These are phyloP conservation scores for Suillus fuscotomentosus DNA, from an alignment of 768 basidiomycete genomes.

Conservation along the genomic window DNA sequence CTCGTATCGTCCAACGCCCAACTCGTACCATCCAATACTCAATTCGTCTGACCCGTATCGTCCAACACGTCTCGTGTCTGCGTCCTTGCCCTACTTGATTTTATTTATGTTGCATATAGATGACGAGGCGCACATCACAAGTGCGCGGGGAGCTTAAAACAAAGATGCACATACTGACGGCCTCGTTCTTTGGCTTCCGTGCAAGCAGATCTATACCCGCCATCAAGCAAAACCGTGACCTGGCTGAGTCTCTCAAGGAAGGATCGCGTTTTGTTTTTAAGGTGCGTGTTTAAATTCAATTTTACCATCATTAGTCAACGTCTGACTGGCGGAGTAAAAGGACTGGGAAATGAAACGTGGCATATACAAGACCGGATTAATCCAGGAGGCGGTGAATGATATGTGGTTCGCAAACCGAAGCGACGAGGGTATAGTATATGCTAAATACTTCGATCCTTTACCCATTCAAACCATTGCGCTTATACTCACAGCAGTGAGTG, in stretches of 20 bases:
- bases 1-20: too few relatives aligned
- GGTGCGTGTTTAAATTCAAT: slow-evolving; percentile 3
- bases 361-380: slow-evolving; percentile 23
- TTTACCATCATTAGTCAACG: not conserved
- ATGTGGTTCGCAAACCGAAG: slow-evolving; percentile 26
- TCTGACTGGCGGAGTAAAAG: not conserved
- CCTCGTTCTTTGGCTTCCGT: not conserved
- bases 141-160: not conserved
- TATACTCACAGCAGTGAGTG: slow-evolving; percentile 3
- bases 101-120: not conserved
- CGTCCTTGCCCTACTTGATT: not conserved
- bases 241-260: slow-evolving; percentile 7
- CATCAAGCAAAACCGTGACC: not conserved
- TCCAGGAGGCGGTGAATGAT: slow-evolving; percentile 22
- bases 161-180: not conserved
- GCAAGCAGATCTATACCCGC: not conserved
- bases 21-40: too few relatives aligned
- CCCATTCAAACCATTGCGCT: slow-evolving; percentile 2
- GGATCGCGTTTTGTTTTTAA: slow-evolving; percentile 4
- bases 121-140: not conserved
- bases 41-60: too few relatives aligned
- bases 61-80: not conserved
- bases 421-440: slow-evolving; percentile 24
- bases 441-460: slow-evolving; percentile 24
- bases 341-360: slow-evolving; percentile 13